Evolutionary conservation across 2,329 filamentous ascomycete species (phyloP).

Genomic region (Metarhizium guizhouense): DNA sequence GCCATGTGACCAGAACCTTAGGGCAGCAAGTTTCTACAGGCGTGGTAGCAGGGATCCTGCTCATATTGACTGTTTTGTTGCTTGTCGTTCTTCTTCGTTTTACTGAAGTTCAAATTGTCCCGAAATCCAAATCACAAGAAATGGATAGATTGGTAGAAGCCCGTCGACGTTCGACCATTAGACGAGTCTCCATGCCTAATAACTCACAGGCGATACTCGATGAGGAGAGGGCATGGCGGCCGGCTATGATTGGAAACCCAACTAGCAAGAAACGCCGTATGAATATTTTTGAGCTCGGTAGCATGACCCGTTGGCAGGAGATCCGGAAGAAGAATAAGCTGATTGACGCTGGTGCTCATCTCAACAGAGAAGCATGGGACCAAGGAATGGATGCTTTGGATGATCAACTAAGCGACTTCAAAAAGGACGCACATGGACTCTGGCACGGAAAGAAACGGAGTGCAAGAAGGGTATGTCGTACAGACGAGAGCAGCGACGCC

Average conservation of each 20-base stretch:
- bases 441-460: slow-evolving; percentile 17
- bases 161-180: slow-evolving; percentile 38
- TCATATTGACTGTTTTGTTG: slow-evolving; percentile 55
- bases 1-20: slow-evolving; percentile 54
- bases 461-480: slow-evolving; percentile 15
- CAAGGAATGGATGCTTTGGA: slow-evolving; percentile 28
- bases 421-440: slow-evolving; percentile 22
- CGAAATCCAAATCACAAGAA: slow-evolving; percentile 45
- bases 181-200: slow-evolving; percentile 32
- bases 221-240: slow-evolving; percentile 55
- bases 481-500: slow-evolving; percentile 20
- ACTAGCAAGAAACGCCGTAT: slow-evolving; percentile 59
- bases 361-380: slow-evolving; percentile 26
- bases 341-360: slow-evolving; percentile 35
- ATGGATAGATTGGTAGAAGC: slow-evolving; percentile 44
- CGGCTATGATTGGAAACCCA: slow-evolving; percentile 63
- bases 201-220: slow-evolving; percentile 31
- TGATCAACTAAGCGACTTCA: slow-evolving; percentile 26
- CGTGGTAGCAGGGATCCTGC: slow-evolving; percentile 57
- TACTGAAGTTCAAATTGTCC: slow-evolving; percentile 59
- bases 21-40: slow-evolving; percentile 61
- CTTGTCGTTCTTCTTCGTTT: slow-evolving; percentile 55
- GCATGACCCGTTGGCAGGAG: slow-evolving; percentile 62
- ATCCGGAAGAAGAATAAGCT: slow-evolving; percentile 54
- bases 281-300: slow-evolving; percentile 62